Conservation (phyloP, 192 early-diverging fungal species). For the Backusella morwellensis region DNA sequence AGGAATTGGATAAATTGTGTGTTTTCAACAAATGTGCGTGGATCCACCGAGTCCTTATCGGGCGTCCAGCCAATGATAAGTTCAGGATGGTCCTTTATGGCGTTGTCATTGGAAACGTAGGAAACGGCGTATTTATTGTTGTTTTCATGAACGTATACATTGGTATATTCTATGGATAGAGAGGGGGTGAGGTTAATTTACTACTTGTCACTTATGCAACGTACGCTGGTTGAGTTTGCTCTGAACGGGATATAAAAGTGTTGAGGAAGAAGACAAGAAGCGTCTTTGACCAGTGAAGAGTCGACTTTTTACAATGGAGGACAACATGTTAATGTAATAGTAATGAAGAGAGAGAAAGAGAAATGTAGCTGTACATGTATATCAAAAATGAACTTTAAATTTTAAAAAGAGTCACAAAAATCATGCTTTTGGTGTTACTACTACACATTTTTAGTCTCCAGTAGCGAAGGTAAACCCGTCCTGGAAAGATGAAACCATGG, state of each 20-base stretch:
- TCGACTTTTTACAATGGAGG: not conserved
- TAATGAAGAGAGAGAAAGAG: not conserved
- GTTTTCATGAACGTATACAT: not conserved
- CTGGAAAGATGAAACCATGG: too few relatives aligned
- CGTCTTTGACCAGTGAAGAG: not conserved
- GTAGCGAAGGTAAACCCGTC: too few relatives aligned
- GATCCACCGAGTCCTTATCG: slow-evolving; percentile 16
- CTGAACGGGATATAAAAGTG: not conserved
- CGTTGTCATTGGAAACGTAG: slow-evolving; percentile 2
- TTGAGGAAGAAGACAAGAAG: not conserved
- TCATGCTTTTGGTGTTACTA: not conserved
- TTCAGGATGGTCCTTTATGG: slow-evolving; percentile 7
- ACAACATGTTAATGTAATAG: not conserved
- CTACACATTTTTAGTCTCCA: too few relatives aligned
- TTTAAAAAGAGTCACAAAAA: not conserved
- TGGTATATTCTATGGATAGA: not conserved
- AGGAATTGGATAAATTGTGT: slow-evolving; percentile 28
- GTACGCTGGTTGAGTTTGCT: not conserved
- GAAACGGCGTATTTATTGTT: slow-evolving; percentile 20
- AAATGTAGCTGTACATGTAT: not conserved
- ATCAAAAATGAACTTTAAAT: not conserved
- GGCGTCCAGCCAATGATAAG: slow-evolving; percentile 35
- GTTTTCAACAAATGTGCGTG: slow-evolving; percentile 31
- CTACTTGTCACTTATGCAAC: not conserved
- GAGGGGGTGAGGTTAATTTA: not conserved